Percentiles rank a stretch among this genome's conserved stretches.
These are phyloP conservation scores for Cryomyces antarcticus DNA, from an alignment of 495 filamentous ascomycete genomes.

Conservation along the genomic window DNA sequence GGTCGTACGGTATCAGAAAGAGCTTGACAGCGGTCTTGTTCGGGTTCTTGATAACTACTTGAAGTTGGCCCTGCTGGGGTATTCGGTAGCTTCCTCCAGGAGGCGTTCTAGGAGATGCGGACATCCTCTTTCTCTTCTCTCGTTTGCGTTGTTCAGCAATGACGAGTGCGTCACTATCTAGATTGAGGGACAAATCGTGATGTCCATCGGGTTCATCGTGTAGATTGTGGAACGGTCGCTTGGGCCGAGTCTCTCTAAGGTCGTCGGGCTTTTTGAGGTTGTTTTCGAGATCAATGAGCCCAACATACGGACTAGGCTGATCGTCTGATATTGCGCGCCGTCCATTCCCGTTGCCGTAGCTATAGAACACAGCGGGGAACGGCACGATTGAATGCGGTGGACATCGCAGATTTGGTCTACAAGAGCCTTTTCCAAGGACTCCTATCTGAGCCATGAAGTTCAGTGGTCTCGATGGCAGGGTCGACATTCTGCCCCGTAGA, in stretches of 20 bases:
- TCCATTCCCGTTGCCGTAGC: constrained; percentile 45
- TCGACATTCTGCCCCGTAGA: constrained; percentile 87
- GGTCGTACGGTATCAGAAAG: constrained; percentile 86
- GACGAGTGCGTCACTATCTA: constrained; percentile 1
- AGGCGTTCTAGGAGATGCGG: constrained; percentile 50
- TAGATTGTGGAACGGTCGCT: constrained; percentile 4
- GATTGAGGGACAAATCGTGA: constrained; percentile 9
- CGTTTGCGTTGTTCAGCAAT: constrained; percentile 23
- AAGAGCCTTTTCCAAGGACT: constrained; percentile 75
- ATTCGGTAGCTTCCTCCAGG: constrained; percentile 85
- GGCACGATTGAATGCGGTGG: constrained; percentile 81
- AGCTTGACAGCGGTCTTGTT: constrained; percentile 93
- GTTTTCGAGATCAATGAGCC: constrained; percentile 79
- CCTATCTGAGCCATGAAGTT: constrained; percentile 93
- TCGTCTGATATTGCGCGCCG: constrained; percentile 46
- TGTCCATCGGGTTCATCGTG: constrained; percentile 11
- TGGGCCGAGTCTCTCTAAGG: constrained; percentile 23
- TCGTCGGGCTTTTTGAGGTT: constrained; percentile 31
- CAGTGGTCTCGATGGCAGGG: constrained; percentile 78
- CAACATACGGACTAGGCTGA: constrained; percentile 89
- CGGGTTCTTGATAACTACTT: constrained; percentile 93
- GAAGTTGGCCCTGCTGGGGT: constrained; percentile 82
- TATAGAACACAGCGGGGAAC: constrained; percentile 95
- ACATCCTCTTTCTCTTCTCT: constrained; percentile 31
- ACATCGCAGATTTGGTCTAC: constrained; percentile 68